A percentile compares a stretch with the other conserved stretches of the same genome.
These are phyloP conservation scores for Beta corolliflora DNA, from an alignment of 179 eudicot species.

Conservation along the genomic window DNA sequence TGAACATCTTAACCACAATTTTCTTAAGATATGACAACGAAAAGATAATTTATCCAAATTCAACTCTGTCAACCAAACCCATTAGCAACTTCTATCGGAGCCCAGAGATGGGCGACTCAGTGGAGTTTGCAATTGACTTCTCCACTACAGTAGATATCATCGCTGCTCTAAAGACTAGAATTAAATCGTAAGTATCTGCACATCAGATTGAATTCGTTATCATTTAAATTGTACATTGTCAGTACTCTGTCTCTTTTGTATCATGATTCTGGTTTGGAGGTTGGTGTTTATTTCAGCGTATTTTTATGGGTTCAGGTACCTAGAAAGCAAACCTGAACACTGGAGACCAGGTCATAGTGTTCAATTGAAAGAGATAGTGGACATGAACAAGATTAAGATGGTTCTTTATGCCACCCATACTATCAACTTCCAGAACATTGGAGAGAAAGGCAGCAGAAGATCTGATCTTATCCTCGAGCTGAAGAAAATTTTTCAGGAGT, in stretches of 20 bases:
- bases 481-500: constrained; percentile 69
- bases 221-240: too few species aligned
- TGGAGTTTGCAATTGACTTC: constrained; percentile 65
- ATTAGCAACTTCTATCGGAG: constrained; percentile 84
- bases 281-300: background rate
- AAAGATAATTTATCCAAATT: constrained; percentile 69
- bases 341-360: constrained; percentile 68
- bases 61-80: constrained; percentile 69
- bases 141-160: constrained; percentile 64
- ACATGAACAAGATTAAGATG: constrained; percentile 69
- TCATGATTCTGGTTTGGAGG: too few species aligned
- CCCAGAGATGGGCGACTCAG: constrained; percentile 81
- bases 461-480: constrained; percentile 67
- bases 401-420: constrained; percentile 69
- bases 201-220: too few species aligned
- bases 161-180: constrained; percentile 55
- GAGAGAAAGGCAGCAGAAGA: constrained; percentile 54
- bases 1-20: constrained; percentile 81
- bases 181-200: constrained; percentile 50
- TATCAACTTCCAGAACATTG: constrained; percentile 68
- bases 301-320: constrained; percentile 45
- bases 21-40: constrained; percentile 72
- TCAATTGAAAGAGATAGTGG: constrained; percentile 62
- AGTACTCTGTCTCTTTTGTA: too few species aligned
- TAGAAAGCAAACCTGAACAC: constrained; percentile 71